Conservation (phyloP, 106 monocot genomes). For the Ottelia alismoides region DNA sequence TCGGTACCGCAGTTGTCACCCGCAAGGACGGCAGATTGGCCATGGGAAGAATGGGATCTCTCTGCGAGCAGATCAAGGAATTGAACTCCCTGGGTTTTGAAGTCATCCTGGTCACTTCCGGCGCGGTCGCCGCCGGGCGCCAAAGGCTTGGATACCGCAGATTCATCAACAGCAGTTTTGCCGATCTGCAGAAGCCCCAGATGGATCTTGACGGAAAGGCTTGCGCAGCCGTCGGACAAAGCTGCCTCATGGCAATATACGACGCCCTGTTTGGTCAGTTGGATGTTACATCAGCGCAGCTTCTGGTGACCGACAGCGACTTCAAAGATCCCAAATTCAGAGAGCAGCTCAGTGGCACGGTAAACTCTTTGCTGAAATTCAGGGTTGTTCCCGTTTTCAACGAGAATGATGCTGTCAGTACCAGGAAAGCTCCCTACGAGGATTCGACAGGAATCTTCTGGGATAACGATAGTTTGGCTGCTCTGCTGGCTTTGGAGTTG, state of each 20-base stretch:
- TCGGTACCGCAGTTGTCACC: constrained; percentile 25
- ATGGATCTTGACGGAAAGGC: constrained; percentile 78
- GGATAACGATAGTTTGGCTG: constrained; percentile 98
- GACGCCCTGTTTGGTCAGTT: constrained; percentile 75
- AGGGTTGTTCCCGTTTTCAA: constrained; percentile 88
- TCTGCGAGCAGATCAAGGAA: constrained; percentile 56
- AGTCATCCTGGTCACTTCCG: constrained; percentile 85
- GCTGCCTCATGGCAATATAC: constrained; percentile 85
- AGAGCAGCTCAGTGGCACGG: constrained; percentile 68
- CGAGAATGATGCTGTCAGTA: constrained; percentile 98
- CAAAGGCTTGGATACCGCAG: constrained; percentile 79
- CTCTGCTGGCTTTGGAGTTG: constrained; percentile 70
- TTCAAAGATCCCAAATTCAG: constrained; percentile 72
- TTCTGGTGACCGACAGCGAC: constrained; percentile 91
- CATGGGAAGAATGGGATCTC: constrained; percentile 17
- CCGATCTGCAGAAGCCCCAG: constrained; percentile 85
- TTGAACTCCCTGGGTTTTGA: constrained; percentile 62
- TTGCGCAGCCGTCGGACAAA: constrained; percentile 91
- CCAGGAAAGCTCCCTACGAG: constrained; percentile 90
- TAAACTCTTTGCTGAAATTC: constrained; percentile 52
- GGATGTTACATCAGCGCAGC: constrained; percentile 79
- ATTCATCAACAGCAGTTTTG: constrained; percentile 90
- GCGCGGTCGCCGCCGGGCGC: constrained; percentile 84
- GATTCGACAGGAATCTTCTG: constrained; percentile 97
- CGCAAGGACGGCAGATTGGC: constrained; percentile 24